Evolutionary conservation across 257 asterid genomes (phyloP).

Genomic region (Jacaranda copaia): DNA sequence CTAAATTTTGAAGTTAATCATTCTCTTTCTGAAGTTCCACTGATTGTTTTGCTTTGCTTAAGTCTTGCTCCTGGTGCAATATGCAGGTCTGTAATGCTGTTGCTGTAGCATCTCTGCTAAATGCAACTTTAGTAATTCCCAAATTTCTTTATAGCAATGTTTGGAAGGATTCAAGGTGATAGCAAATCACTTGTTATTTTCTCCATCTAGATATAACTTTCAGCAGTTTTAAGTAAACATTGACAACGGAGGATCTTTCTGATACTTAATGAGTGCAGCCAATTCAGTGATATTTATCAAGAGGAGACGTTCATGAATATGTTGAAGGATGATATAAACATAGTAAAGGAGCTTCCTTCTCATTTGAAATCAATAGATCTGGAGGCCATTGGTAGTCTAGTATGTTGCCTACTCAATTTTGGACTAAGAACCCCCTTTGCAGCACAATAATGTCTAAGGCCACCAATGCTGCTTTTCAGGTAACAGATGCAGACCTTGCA

Average conservation of each 20-base stretch:
- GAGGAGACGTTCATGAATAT: constrained; percentile 70
- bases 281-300: constrained; percentile 84
- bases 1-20: not conserved
- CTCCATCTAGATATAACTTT: not conserved
- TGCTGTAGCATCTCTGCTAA: constrained; percentile 83
- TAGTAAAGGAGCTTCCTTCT: constrained; percentile 78
- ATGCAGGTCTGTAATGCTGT: constrained; percentile 93
- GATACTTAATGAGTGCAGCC: constrained; percentile 59
- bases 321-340: constrained; percentile 65
- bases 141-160: constrained; percentile 94
- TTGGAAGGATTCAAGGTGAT: constrained; percentile 95
- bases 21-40: not conserved
- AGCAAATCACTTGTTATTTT: not conserved
- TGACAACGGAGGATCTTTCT: not conserved
- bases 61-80: constrained; percentile 21
- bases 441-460: constrained; percentile 17
- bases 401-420: constrained; percentile 46
- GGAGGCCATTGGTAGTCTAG: constrained; percentile 83
- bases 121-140: constrained; percentile 93
- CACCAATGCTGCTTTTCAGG: constrained; percentile 49
- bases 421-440: not conserved
- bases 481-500: constrained; percentile 88
- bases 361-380: constrained; percentile 66
- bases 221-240: not conserved
- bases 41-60: not conserved